Conservation (phyloP, 805 yeast species). For the Metschnikowia baotianmanensis region DNA sequence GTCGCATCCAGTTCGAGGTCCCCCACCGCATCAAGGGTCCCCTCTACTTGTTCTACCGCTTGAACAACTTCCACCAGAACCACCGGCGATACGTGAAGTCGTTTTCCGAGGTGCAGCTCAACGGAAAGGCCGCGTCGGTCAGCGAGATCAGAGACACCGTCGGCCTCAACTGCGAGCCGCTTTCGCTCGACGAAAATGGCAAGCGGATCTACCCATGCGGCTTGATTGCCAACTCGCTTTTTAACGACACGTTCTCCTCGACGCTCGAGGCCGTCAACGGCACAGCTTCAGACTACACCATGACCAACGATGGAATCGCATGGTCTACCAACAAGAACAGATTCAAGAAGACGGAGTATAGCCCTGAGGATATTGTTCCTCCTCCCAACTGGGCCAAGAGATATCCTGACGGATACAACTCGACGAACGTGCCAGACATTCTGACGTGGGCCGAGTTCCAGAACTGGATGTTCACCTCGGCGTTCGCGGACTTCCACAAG, state of each 20-base stretch:
- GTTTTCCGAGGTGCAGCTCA: conserved; percentile 42
- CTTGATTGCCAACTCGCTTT: conserved; percentile 73
- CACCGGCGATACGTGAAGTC: conserved; percentile 46
- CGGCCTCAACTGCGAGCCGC: conserved; percentile 47
- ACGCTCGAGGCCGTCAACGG: conserved; percentile 40
- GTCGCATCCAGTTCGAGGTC: conserved; percentile 39
- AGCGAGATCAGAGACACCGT: conserved; percentile 35
- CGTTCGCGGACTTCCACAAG: conserved; percentile 41
- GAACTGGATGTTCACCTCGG: conserved; percentile 47
- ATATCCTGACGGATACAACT: conserved; percentile 44
- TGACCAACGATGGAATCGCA: conserved; percentile 42
- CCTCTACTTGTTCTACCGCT: conserved; percentile 41
- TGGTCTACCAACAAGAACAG: conserved; percentile 39
- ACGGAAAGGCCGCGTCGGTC: conserved; percentile 38
- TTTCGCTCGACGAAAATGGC: conserved; percentile 38
- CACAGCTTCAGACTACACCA: conserved; percentile 26
- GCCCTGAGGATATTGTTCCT: conserved; percentile 37
- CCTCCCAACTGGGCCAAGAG: conserved; percentile 46
- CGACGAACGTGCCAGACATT: conserved; percentile 43
- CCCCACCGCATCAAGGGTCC: conserved; percentile 37
- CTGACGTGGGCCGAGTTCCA: conserved; percentile 44
- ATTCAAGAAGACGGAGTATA: conserved; percentile 41
- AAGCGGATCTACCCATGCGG: conserved; percentile 77
- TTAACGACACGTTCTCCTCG: conserved; percentile 62
- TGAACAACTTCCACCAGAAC: conserved; percentile 41